Base-by-base conservation (phyloP, 108 stramenopile genomes). In the Nitzschia inconspicua region DNA sequence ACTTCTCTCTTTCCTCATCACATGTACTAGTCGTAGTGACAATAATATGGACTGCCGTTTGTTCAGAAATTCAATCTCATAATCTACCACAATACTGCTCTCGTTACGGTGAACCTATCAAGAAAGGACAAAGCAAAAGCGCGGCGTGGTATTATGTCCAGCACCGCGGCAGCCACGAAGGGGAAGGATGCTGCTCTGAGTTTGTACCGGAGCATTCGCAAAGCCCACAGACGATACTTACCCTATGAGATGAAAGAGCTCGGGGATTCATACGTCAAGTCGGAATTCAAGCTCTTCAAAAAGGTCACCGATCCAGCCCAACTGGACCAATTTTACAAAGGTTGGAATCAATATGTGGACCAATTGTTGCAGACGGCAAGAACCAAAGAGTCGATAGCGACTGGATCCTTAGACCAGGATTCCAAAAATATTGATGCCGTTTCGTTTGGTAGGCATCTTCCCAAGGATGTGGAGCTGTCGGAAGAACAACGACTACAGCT, bases 221-320 rank as follows among this genome's bases (percentile, higher is more conserved):
- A 78, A 13, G 84, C 88, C 19, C 88, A 89, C 56, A 48, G 61
- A 8, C 63, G 60, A 54, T 72, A 73, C 48, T 49, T 89, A n/a
- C 88, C 88, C n/a, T 25, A 53, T 9, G 75, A 81, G 48, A 85
- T 89, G 84, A 66, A 57, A 39, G 42, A 53, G 26, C 55, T 89
- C 7, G 88, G 88, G 13, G 88, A 89, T 65, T 58, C 78, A 1
- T 89, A 89, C 43, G 83, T 89, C 18, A 79, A 83, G 50, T 69
- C 82, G 7, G 88, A 89, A 68, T 89, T 89, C 69, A 77, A 80
- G 34, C 57, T 84, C 31, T 83, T 84, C 75, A 81, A 78, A 48
- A 69, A 66, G 29, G 74, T 65, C 8, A 69, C 76, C 8, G 76
- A 83, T 22, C 44, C 73, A 19, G 75, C 73, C 18, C 88, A 85